These are phyloP conservation scores for Mycena belliarum DNA, from an alignment of 768 basidiomycete genomes.

Conservation along the genomic window DNA sequence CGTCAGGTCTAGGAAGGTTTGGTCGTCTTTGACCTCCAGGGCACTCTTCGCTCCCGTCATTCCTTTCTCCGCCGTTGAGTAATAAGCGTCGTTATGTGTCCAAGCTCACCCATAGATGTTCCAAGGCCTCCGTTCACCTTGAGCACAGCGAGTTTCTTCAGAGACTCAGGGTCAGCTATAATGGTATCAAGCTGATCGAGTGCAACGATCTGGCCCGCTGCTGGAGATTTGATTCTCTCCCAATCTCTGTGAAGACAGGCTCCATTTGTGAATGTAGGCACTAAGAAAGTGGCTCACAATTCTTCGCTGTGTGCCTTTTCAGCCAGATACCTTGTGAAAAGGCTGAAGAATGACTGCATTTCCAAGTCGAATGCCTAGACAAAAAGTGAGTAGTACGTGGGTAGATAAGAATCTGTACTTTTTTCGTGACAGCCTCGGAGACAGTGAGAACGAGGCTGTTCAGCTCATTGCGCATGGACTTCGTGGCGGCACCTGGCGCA, in stretches of 20 bases:
- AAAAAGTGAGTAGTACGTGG: neutral
- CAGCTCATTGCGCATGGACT: slow-evolving; percentile 69
- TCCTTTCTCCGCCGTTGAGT: slow-evolving; percentile 39
- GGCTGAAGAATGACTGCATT: slow-evolving; percentile 83
- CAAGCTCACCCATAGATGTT: slow-evolving; percentile 74
- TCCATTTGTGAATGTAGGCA: slow-evolving; percentile 59
- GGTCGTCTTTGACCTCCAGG: slow-evolving; percentile 93
- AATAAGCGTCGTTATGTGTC: neutral
- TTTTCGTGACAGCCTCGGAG: slow-evolving; percentile 54
- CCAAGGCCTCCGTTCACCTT: slow-evolving; percentile 94
- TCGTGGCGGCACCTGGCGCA: slow-evolving; percentile 52
- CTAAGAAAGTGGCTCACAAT: slow-evolving; percentile 52
- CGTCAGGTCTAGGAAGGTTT: slow-evolving; percentile 95
- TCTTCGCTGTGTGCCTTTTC: slow-evolving; percentile 68
- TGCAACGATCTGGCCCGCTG: slow-evolving; percentile 79
- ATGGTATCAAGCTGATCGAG: slow-evolving; percentile 69
- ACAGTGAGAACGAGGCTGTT: slow-evolving; percentile 64
- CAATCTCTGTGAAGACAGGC: slow-evolving; percentile 77
- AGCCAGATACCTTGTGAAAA: slow-evolving; percentile 78
- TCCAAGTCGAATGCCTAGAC: slow-evolving; percentile 66
- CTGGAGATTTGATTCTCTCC: slow-evolving; percentile 86
- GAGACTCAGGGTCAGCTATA: slow-evolving; percentile 57
- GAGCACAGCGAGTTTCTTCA: slow-evolving; percentile 92
- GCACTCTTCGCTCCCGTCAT: slow-evolving; percentile 89
- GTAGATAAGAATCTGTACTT: slow-evolving; percentile 47